A percentile compares a stretch with the other conserved stretches of the same genome.
Evolutionary conservation across 768 basidiomycete species (phyloP).

Genomic region (Calocybe indica): DNA sequence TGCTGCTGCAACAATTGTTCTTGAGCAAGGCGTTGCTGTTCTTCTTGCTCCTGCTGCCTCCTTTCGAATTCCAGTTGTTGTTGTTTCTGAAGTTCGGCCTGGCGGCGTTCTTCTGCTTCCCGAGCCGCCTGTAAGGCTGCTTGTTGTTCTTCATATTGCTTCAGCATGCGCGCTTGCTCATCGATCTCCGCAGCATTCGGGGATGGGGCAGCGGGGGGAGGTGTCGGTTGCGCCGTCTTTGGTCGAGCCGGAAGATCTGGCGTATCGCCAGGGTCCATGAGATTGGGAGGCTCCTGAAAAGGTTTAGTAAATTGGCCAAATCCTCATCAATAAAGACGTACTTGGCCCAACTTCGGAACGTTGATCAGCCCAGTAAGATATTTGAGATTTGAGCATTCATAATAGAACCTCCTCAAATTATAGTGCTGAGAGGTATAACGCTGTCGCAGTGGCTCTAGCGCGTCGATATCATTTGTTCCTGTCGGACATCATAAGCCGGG

Average conservation of each 20-base stretch:
- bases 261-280: slow-evolving; percentile 73
- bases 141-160: slow-evolving; percentile 95
- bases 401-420: slow-evolving; percentile 94
- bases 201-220: slow-evolving; percentile 69
- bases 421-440: slow-evolving; percentile 91
- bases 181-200: slow-evolving; percentile 68
- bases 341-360: slow-evolving; percentile 93
- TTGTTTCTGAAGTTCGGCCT: slow-evolving; percentile 68
- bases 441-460: slow-evolving; percentile 80
- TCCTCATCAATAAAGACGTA: slow-evolving; percentile 23
- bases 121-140: slow-evolving; percentile 76
- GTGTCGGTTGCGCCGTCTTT: slow-evolving; percentile 50
- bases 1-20: slow-evolving; percentile 86
- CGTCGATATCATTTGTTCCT: slow-evolving; percentile 90
- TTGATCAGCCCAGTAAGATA: slow-evolving; percentile 97
- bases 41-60: slow-evolving; percentile 81
- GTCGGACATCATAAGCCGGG: neutral
- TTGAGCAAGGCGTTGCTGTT: slow-evolving; percentile 83
- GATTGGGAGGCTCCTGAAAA: slow-evolving; percentile 88
- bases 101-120: slow-evolving; percentile 77
- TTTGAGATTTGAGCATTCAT: slow-evolving; percentile 98
- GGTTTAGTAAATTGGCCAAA: slow-evolving; percentile 1
- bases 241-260: slow-evolving; percentile 86
- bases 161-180: slow-evolving; percentile 91
- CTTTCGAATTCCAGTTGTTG: slow-evolving; percentile 88